Evolutionary conservation across 2,329 filamentous ascomycete genomes (phyloP).

Genomic region (Colletotrichum viniferum): DNA sequence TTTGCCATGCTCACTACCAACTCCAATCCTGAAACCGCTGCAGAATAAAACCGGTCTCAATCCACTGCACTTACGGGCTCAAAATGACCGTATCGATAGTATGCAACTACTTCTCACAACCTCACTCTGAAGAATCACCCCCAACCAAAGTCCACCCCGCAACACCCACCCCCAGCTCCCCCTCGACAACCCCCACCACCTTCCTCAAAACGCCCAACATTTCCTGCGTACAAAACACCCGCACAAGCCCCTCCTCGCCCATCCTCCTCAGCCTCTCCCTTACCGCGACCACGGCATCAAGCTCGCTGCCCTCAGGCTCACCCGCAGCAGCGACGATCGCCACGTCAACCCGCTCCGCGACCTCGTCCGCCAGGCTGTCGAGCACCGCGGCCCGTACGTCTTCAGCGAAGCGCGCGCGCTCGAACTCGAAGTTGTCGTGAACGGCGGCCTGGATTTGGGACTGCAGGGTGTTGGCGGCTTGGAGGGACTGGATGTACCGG

Average conservation of each 20-base stretch:
- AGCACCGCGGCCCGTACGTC: not conserved
- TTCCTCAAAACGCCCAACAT: not conserved
- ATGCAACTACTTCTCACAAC: not conserved
- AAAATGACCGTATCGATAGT: no score
- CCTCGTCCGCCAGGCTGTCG: not conserved
- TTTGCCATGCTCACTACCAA: no score
- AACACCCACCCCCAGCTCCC: not conserved
- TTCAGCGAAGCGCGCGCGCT: not conserved
- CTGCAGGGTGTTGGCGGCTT: not conserved
- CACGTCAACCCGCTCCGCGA: not conserved
- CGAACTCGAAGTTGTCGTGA: not conserved
- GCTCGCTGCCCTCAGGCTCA: not conserved
- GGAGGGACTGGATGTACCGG: not conserved
- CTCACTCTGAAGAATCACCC: not conserved
- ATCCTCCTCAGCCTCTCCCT: slow-evolving; percentile 4
- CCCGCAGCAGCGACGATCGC: not conserved
- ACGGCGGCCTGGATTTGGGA: not conserved
- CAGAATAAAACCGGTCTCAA: no score
- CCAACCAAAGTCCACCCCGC: not conserved
- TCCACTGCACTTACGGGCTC: no score
- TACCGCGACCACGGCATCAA: not conserved
- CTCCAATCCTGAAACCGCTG: no score
- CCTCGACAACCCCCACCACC: not conserved
- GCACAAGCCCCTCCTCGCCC: not conserved
- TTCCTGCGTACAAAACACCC: slow-evolving; percentile 12